Conservation (phyloP, 768 basidiomycete genomes). For the Trametes gibbosa region DNA sequence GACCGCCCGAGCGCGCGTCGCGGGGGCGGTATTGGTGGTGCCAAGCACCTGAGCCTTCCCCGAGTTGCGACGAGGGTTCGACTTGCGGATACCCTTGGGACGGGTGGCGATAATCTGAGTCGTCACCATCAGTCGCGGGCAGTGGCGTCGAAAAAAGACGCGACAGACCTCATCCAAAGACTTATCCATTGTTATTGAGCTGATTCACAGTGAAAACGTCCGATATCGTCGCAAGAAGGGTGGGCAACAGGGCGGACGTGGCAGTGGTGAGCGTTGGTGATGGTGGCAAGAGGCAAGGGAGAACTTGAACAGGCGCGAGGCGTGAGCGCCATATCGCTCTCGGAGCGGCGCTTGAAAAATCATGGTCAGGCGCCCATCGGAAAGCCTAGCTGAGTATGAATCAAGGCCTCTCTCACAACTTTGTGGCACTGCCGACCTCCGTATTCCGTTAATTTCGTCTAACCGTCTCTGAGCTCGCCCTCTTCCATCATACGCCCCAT, state of each 20-base stretch:
- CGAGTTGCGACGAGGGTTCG: constrained; percentile 43
- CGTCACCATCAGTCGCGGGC: constrained; percentile 20
- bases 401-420: constrained; percentile 2
- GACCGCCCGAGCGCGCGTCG: constrained; percentile 51
- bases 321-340: constrained; percentile 17
- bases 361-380: constrained; percentile 23
- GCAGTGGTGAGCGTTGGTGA: constrained; percentile 23
- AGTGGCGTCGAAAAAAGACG: constrained; percentile 23
- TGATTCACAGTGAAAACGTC: not conserved
- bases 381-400: constrained; percentile 22
- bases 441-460: not conserved
- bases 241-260: constrained; percentile 19
- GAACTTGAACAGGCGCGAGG: constrained; percentile 29
- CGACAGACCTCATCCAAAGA: constrained; percentile 74
- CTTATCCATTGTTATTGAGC: constrained; percentile 59
- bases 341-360: constrained; percentile 42
- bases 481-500: not conserved
- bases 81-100: constrained; percentile 44
- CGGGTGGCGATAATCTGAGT: constrained; percentile 65
- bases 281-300: constrained; percentile 33
- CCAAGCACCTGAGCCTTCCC: constrained; percentile 63
- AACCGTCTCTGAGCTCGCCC: not conserved
- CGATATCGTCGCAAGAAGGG: constrained; percentile 10
- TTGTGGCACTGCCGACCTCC: constrained; percentile 8
- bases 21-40: constrained; percentile 44